A percentile compares a stretch with the other conserved stretches of the same genome.
These are phyloP conservation scores for Pseudozyma sp. DNA, from an alignment of 1,284 basidiomycete species.

Conservation along the genomic window DNA sequence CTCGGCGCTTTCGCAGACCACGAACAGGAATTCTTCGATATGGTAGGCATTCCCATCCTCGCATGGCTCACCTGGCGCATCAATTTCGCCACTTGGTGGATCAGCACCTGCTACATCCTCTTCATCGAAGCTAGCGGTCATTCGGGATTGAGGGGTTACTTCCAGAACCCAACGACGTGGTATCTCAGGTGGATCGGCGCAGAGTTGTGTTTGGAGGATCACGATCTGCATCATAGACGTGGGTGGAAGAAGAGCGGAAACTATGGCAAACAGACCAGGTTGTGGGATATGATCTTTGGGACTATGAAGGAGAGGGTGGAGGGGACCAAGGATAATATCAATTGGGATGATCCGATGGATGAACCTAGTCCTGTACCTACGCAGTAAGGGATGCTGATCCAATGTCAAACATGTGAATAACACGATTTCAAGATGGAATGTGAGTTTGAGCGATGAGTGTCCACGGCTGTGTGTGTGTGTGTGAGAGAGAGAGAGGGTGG, in stretches of 20 bases:
- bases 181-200: slow-evolving; percentile 43
- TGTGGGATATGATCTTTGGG: slow-evolving; percentile 66
- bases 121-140: slow-evolving; percentile 52
- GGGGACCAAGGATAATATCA: slow-evolving; percentile 29
- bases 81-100: slow-evolving; percentile 50
- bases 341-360: slow-evolving; percentile 43
- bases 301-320: slow-evolving; percentile 60
- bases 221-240: slow-evolving; percentile 67
- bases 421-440: neutral
- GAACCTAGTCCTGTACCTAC: slow-evolving; percentile 3
- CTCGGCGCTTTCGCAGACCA: slow-evolving; percentile 58
- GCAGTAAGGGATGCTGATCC: neutral
- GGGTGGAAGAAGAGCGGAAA: slow-evolving; percentile 60
- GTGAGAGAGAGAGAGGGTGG: too few species aligned
- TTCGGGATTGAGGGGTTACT: slow-evolving; percentile 59
- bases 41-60: slow-evolving; percentile 53
- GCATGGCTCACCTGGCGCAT: slow-evolving; percentile 50
- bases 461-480: too few species aligned
- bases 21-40: slow-evolving; percentile 61
- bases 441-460: too few species aligned
- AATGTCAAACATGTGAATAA: neutral
- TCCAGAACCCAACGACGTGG: slow-evolving; percentile 53
- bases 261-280: slow-evolving; percentile 65
- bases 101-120: slow-evolving; percentile 32
- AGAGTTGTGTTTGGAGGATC: slow-evolving; percentile 65